phyloP scores from a whole-genome alignment of 2,329 filamentous ascomycete genomes.

The Nannizzia gypsea region DNA sequence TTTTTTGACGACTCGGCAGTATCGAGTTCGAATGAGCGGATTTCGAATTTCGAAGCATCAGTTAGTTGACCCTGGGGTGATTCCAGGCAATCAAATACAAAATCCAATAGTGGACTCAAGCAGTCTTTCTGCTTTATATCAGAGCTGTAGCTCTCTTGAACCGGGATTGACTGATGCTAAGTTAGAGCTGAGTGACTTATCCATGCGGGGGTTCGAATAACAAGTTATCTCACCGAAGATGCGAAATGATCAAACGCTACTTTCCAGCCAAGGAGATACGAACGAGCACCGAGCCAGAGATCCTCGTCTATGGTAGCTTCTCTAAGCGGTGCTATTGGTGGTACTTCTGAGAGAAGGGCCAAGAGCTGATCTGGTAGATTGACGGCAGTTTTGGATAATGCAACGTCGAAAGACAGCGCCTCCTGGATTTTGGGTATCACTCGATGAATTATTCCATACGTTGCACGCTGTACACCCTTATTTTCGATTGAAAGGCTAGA shows the following conservation, averaged over 20 bases:
- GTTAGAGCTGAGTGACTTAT: not conserved
- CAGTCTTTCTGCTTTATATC: slow-evolving; percentile 64
- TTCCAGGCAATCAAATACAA: slow-evolving; percentile 74
- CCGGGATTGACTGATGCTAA: slow-evolving; percentile 52
- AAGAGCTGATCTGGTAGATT: slow-evolving; percentile 72
- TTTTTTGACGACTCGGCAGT: slow-evolving; percentile 56
- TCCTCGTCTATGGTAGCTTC: slow-evolving; percentile 52
- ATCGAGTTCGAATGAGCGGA: slow-evolving; percentile 48
- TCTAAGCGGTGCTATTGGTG: slow-evolving; percentile 55
- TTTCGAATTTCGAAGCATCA: slow-evolving; percentile 58
- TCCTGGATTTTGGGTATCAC: slow-evolving; percentile 70
- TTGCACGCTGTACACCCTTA: slow-evolving; percentile 62
- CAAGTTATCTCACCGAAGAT: slow-evolving; percentile 42
- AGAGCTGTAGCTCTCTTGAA: slow-evolving; percentile 69
- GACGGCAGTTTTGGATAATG: slow-evolving; percentile 43
- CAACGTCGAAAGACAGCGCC: slow-evolving; percentile 65
- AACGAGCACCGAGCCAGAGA: slow-evolving; percentile 59
- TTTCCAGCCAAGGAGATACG: slow-evolving; percentile 81
- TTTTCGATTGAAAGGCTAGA: slow-evolving; percentile 65
- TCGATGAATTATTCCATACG: slow-evolving; percentile 67
- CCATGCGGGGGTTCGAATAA: no score
- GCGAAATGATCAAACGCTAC: slow-evolving; percentile 78
- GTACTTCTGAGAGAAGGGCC: slow-evolving; percentile 67
- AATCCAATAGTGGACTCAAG: slow-evolving; percentile 57
- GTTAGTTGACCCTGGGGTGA: slow-evolving; percentile 62